Evolutionary conservation across 495 filamentous ascomycete species (phyloP), one percentile per base, ranked within the genome.

Genomic region (Trichoderma gamsii): DNA sequence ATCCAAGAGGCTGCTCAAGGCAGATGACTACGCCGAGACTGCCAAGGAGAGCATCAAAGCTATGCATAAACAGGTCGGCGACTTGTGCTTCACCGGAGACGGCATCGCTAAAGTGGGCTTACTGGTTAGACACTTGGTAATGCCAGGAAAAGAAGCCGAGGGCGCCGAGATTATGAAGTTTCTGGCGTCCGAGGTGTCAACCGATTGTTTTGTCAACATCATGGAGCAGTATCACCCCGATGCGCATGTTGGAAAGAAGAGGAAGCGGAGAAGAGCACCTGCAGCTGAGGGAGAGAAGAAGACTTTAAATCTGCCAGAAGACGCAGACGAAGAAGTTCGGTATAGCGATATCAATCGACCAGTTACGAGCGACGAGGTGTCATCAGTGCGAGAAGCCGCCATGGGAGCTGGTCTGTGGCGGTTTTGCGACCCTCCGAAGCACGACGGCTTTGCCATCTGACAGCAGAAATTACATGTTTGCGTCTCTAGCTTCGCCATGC

Each of bases 161-260:
- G 87, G 88, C 5, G 72, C 78, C 43, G 76, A 86, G 71, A 93
- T 93, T 69, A 87, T 92, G 79, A 77, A 73, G 65, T 93, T 88
- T 84, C 78, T 93, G 41, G 89, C 86, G 0, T 76, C 79, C 67
- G 83, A 91, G 67, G 82, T 92, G 1, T 90, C 87, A 27, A 80
- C 71, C 72, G 90, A 92, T 75, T 76, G 88, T 21, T 91, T 90
- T 75, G 82, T 90, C 66, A 83, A 89, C 73, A 85, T 90, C 69
- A 89, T 89, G 90, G 89, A 92, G 79, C 90, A 92, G 78, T 93
- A 92, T 73, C 85, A 85, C 68, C 89, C 89, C 0, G 84, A 87
- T 73, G 89, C 90, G 13, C 85, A 93, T 81, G 89, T 92, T 4
- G 90, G 90, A 32, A 91, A 88, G 78, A 78, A 80, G 61, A 84